Conservation (phyloP, 495 filamentous ascomycete genomes). For the Annulohypoxylon maeteangense region DNA sequence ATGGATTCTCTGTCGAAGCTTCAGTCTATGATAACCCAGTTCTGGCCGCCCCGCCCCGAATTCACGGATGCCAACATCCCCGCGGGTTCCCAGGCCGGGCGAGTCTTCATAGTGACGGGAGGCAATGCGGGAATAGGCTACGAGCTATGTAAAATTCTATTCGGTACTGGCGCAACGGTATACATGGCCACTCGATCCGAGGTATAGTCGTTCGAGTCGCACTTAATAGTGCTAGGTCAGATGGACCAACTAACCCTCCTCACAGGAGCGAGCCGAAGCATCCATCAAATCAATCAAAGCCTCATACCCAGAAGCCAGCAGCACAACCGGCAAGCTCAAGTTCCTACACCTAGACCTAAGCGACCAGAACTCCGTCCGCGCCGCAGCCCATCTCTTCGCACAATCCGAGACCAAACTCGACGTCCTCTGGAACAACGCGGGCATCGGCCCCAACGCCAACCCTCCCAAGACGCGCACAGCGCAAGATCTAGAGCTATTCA, state of each 20-base stretch:
- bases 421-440: slow-evolving; percentile 67
- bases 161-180: slow-evolving; percentile 48
- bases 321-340: slow-evolving; percentile 36
- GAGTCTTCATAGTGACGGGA: slow-evolving; percentile 53
- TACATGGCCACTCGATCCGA: slow-evolving; percentile 50
- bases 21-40: slow-evolving; percentile 19
- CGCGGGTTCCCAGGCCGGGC: slow-evolving; percentile 45
- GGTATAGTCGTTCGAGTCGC: slow-evolving; percentile 18
- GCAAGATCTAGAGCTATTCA: slow-evolving; percentile 49
- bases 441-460: slow-evolving; percentile 48
- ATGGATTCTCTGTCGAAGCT: neutral
- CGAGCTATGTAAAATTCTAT: slow-evolving; percentile 53
- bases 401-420: slow-evolving; percentile 57
- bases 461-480: slow-evolving; percentile 32
- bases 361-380: slow-evolving; percentile 60
- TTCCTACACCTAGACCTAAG: slow-evolving; percentile 56
- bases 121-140: slow-evolving; percentile 56
- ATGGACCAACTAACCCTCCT: neutral
- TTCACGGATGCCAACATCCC: slow-evolving; percentile 34
- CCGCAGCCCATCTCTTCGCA: slow-evolving; percentile 53
- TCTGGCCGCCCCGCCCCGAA: slow-evolving; percentile 39
- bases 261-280: slow-evolving; percentile 41
- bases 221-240: neutral
- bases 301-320: slow-evolving; percentile 5
- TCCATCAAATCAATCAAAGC: slow-evolving; percentile 41